These are phyloP conservation scores for maize (Zea mays) DNA, from an alignment of 176 grass and related monocot genomes.

Conservation along the genomic window Zm-B73-REFERENCE-NAM-5.0 NC_050096.1:83510501-83511000, in stretches of 20 bases:
- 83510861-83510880: constrained; percentile 83
- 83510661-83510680: constrained; percentile 41
- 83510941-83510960: background rate
- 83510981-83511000: background rate
- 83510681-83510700: constrained; percentile 31
- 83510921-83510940: constrained; percentile 56
- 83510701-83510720: constrained; percentile 28
- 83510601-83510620: background rate
- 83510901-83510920: constrained; percentile 74
- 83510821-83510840: background rate
- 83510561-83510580: background rate
- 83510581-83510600: background rate
- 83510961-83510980: constrained; percentile 46
- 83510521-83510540: constrained; percentile 4
- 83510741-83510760: background rate
- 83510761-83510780: constrained; percentile 8
- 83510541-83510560: background rate
- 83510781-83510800: background rate
- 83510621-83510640: background rate
- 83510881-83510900: constrained; percentile 83
- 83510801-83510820: constrained; percentile 19
- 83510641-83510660: constrained; percentile 39
- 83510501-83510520: background rate
- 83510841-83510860: background rate
- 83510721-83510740: constrained; percentile 8